Base-by-base conservation (phyloP, 768 basidiomycete genomes). In the Boletus speciosus region DNA sequence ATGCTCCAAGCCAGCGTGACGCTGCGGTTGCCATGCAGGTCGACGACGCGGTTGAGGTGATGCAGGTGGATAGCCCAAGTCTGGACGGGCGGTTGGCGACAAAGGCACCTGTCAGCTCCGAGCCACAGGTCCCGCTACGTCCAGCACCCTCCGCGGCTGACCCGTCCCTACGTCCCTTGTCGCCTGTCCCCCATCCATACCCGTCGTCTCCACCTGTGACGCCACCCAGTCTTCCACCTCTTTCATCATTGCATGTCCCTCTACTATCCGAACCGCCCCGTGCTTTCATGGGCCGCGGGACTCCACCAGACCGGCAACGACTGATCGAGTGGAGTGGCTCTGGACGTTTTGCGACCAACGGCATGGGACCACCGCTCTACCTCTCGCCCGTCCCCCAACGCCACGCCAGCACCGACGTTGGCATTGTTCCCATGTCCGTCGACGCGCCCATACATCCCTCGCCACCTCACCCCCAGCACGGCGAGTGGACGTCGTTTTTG, bases 231-330 rank as follows among this genome's bases (percentile, higher is more conserved):
- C 56, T 70, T 32, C 70, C 64, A 0, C 42, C 54, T 2, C 68
- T 70, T 1, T 68, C 68, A 0, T 71, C 69, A 0, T 46, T 70
- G 36, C 69, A 70, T 23, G 69, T 72, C 21, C 68, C 69, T 34
- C 40, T 70, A 1, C 51, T 70, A 7, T 70, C 69, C 12, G 69
- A 70, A 40, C 69, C 68, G 1, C 65, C 66, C 1, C 68, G 70
- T 27, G 68, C 70, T 3, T 70, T 71, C 35, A 70, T 70, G 69
- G 69, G 69, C 19, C 70, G 69, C 3, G 69, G 69, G 11, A 70
- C 69, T 0, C 69, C 69, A 4, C 69, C 69, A 7, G 70, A 70
- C 19, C 62, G 64, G 41, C 61, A 54, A 15, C 62, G 69, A n/a
- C 51, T 68, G 11, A 40, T 56, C 9, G 69, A 71, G 50, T 70